phyloP scores from a whole-genome alignment of 352 stramenopile genomes.

The Globisporangium mamillatum region DNA sequence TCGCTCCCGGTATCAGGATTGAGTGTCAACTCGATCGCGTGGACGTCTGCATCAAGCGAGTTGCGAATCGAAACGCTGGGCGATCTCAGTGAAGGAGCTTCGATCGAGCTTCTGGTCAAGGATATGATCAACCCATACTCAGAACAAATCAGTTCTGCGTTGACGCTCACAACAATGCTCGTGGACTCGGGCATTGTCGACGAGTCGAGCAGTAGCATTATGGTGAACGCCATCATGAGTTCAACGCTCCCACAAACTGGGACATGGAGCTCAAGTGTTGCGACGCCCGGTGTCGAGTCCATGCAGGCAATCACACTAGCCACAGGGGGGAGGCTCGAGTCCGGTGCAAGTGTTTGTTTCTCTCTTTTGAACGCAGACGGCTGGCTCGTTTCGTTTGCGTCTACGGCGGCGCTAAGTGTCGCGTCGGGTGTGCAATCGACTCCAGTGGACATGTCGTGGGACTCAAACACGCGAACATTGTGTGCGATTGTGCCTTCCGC shows the following conservation, averaged over 20 bases:
- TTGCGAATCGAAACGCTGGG: constrained; percentile 40
- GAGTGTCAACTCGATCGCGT: constrained; percentile 27
- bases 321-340: constrained; percentile 42
- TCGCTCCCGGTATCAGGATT: constrained; percentile 29
- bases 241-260: constrained; percentile 24
- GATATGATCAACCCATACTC: constrained; percentile 58
- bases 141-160: constrained; percentile 11
- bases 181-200: constrained; percentile 45
- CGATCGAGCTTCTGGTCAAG: constrained; percentile 38
- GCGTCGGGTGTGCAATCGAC: neutral
- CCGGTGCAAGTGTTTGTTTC: constrained; percentile 38
- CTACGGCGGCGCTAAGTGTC: constrained; percentile 23
- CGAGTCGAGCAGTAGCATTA: constrained; percentile 34
- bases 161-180: constrained; percentile 37
- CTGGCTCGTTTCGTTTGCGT: constrained; percentile 36
- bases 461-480: constrained; percentile 17
- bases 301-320: constrained; percentile 38
- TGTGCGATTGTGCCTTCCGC: constrained; percentile 24
- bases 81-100: constrained; percentile 31
- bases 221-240: constrained; percentile 41
- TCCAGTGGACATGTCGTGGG: constrained; percentile 16
- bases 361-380: constrained; percentile 19
- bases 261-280: constrained; percentile 33
- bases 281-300: constrained; percentile 48
- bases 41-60: constrained; percentile 23